Conservation (phyloP, 352 stramenopile genomes). For the Pythium aristosporum region DNA sequence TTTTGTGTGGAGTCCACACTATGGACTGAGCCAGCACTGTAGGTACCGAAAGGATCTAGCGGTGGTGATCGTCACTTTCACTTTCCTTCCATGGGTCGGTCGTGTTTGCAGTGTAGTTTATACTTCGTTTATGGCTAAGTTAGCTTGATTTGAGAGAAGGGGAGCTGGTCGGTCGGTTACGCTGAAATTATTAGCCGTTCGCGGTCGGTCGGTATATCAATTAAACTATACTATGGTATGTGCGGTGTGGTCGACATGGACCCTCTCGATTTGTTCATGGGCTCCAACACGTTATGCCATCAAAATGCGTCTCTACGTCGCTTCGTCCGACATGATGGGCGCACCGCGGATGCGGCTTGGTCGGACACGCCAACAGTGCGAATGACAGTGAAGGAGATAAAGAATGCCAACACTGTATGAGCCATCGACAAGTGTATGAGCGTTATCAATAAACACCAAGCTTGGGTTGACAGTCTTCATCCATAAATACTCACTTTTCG, state of each 20-base stretch:
- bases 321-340: neutral
- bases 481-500: neutral
- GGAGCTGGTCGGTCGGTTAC: neutral
- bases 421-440: neutral
- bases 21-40: neutral
- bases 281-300: neutral
- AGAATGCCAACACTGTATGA: neutral
- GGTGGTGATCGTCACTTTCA: neutral
- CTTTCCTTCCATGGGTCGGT: neutral
- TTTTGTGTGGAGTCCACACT: no score
- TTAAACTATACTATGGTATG: neutral
- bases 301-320: neutral
- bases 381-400: neutral
- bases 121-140: neutral
- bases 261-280: neutral
- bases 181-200: neutral
- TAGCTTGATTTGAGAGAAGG: neutral
- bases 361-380: neutral
- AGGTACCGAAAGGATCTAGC: conserved; percentile 5
- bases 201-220: conserved; percentile 1
- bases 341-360: neutral
- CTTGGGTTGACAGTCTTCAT: neutral
- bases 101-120: neutral
- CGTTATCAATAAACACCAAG: neutral
- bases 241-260: neutral